Evolutionary conservation across 2,329 filamentous ascomycete genomes (phyloP).

Genomic region (Scleromitrula shiraiana): DNA sequence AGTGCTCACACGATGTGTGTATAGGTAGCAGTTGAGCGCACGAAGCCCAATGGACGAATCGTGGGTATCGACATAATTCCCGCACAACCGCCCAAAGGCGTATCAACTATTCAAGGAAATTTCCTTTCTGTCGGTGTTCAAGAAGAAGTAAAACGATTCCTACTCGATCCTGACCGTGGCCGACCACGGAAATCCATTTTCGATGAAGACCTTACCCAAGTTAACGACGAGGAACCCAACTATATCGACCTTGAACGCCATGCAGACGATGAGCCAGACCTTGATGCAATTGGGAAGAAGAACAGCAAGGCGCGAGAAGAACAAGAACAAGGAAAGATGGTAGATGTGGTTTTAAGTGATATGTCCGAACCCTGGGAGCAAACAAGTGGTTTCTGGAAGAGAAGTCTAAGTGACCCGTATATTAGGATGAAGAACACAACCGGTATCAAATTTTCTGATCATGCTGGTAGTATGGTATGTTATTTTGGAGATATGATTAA

Average conservation of each 20-base stretch:
- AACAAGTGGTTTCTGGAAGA: slow-evolving; percentile 69
- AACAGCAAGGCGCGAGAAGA: slow-evolving; percentile 29
- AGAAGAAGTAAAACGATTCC: slow-evolving; percentile 66
- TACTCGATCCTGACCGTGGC: slow-evolving; percentile 55
- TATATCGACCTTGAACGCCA: slow-evolving; percentile 60
- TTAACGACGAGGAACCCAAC: slow-evolving; percentile 31
- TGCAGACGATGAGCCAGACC: slow-evolving; percentile 17
- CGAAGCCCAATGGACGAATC: slow-evolving; percentile 67
- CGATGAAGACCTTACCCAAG: not conserved
- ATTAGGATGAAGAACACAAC: slow-evolving; percentile 99
- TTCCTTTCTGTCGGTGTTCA: slow-evolving; percentile 74
- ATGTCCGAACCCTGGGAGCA: slow-evolving; percentile 97
- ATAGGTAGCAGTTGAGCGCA: slow-evolving; percentile 74
- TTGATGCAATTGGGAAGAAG: slow-evolving; percentile 15
- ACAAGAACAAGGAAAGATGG: slow-evolving; percentile 46
- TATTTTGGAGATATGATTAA: no score
- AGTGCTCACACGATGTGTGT: not conserved
- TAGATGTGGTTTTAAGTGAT: slow-evolving; percentile 94
- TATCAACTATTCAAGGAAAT: slow-evolving; percentile 92
- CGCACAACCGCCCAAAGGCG: slow-evolving; percentile 79
- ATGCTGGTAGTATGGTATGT: slow-evolving; percentile 88
- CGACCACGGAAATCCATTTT: slow-evolving; percentile 34
- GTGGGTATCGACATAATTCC: slow-evolving; percentile 93
- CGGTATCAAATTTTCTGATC: slow-evolving; percentile 77
- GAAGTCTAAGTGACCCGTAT: slow-evolving; percentile 92